Evolutionary conservation across 129 eudicot species (phyloP).

Genomic region (Erigeron canadensis): DNA sequence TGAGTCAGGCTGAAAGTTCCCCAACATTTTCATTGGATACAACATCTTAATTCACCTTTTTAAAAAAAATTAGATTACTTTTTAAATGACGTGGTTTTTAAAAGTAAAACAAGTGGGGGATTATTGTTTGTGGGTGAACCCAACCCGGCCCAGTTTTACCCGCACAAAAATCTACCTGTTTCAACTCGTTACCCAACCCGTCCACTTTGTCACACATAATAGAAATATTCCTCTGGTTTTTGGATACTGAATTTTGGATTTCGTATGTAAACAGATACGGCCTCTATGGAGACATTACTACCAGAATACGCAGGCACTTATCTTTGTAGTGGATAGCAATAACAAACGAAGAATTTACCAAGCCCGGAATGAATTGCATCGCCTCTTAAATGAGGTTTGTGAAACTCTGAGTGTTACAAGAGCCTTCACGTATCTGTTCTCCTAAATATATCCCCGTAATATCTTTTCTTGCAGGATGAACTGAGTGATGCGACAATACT

Average conservation of each 20-base stretch:
- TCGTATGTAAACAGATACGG: conserved; percentile 34
- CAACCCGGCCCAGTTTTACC: background rate
- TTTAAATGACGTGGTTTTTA: background rate
- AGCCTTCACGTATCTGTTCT: background rate
- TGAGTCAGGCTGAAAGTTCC: background rate
- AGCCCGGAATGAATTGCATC: conserved; percentile 49
- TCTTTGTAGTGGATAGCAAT: conserved; percentile 46
- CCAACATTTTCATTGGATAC: background rate
- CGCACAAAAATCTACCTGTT: background rate
- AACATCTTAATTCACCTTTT: background rate
- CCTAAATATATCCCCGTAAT: background rate
- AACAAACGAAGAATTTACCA: conserved; percentile 38
- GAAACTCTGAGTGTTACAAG: background rate
- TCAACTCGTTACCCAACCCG: background rate
- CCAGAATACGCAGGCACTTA: conserved; percentile 40
- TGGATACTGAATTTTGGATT: background rate
- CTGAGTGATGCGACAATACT: conserved; percentile 36
- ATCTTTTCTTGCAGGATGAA: conserved; percentile 33
- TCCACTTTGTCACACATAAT: background rate
- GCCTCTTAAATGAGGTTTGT: conserved; percentile 36
- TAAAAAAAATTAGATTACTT: background rate
- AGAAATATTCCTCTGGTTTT: background rate
- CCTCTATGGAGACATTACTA: conserved; percentile 50
- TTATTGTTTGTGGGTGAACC: background rate
- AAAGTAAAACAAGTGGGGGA: background rate